These are phyloP conservation scores for Bacidia gigantensis DNA, from an alignment of 495 filamentous ascomycete genomes.

Conservation along the genomic window DNA sequence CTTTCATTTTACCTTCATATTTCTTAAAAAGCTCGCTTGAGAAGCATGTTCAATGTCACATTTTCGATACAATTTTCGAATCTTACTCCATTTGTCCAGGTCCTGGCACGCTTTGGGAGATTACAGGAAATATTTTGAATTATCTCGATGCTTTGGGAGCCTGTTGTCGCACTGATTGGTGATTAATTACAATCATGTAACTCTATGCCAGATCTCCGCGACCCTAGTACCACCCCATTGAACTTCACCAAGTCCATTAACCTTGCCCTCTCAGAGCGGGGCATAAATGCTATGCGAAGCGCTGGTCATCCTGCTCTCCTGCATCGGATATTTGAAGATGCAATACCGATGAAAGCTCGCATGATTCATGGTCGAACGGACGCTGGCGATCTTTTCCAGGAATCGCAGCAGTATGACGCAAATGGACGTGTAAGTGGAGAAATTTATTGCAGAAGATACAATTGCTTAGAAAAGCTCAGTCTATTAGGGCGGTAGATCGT, in stretches of 20 bases:
- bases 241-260: slow-evolving; percentile 99
- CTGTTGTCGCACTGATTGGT: background rate
- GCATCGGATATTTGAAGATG: slow-evolving; percentile 54
- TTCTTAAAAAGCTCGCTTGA: background rate
- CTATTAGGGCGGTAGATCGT: slow-evolving; percentile 56
- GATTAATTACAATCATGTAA: background rate
- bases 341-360: slow-evolving; percentile 89
- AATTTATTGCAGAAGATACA: slow-evolving; percentile 4
- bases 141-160: background rate
- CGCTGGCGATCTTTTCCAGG: slow-evolving; percentile 54
- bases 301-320: slow-evolving; percentile 50
- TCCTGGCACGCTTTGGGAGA: too few species aligned
- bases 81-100: too few species aligned
- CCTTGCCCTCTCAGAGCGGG: slow-evolving; percentile 81
- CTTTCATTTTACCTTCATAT: background rate
- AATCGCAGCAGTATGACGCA: slow-evolving; percentile 77
- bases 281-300: slow-evolving; percentile 72
- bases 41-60: background rate
- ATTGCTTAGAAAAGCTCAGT: slow-evolving; percentile 7
- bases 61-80: background rate
- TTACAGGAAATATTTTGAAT: too few species aligned
- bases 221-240: slow-evolving; percentile 68
- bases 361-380: slow-evolving; percentile 80
- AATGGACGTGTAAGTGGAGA: slow-evolving; percentile 57
- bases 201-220: slow-evolving; percentile 55